Conservation (phyloP, 805 yeast species). For the Candida boleticola region DNA sequence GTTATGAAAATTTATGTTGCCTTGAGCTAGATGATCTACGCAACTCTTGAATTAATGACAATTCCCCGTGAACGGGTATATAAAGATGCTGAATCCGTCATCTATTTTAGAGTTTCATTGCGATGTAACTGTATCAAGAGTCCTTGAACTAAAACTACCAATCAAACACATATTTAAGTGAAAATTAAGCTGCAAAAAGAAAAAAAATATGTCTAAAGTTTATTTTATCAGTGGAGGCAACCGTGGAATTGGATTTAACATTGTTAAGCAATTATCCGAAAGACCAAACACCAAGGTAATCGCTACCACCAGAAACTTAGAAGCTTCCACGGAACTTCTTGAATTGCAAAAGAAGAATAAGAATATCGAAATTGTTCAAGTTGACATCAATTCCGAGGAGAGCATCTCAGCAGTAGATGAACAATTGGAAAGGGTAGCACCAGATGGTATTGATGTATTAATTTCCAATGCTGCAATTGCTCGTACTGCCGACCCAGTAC, state of each 20-base stretch:
- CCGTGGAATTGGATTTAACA: conserved; percentile 37
- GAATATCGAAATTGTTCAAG: too few relatives aligned
- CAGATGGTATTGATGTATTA: conserved; percentile 27
- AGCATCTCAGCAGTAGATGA: conserved; percentile 12
- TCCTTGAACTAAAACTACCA: too few relatives aligned
- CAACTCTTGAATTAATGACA: too few relatives aligned
- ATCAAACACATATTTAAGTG: too few relatives aligned
- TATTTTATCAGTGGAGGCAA: conserved; percentile 42
- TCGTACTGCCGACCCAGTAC: conserved; percentile 11
- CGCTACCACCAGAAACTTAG: conserved; percentile 15
- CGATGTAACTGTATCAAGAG: too few relatives aligned
- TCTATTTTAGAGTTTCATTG: too few relatives aligned
- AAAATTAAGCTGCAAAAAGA: too few relatives aligned
- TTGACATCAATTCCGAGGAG: conserved; percentile 16
- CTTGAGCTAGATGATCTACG: too few relatives aligned
- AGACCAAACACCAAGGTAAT: conserved; percentile 18
- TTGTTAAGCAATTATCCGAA: conserved; percentile 22
- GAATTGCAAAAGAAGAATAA: too few relatives aligned
- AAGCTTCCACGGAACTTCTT: conserved; percentile 6
- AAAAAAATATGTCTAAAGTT: conserved; percentile 7
- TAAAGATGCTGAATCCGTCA: too few relatives aligned
- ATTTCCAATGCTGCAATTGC: conserved; percentile 32
- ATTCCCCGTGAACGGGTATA: too few relatives aligned
- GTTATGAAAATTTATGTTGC: too few relatives aligned
- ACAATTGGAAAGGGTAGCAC: conserved; percentile 8